phyloP scores from a whole-genome alignment of 2,329 filamentous ascomycete species.

The Cladosporium velox region DNA sequence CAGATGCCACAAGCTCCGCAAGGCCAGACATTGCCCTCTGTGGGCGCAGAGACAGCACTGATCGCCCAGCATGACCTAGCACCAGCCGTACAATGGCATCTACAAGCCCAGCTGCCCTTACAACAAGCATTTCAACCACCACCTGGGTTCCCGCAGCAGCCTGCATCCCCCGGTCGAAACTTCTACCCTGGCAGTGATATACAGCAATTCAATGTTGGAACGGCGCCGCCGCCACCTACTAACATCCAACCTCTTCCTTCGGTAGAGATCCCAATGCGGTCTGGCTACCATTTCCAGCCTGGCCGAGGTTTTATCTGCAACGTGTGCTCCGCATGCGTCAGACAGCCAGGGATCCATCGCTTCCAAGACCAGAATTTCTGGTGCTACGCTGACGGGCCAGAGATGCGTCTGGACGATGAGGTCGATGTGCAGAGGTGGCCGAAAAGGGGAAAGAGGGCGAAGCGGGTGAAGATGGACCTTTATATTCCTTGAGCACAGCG shows the following conservation, averaged over 20 bases:
- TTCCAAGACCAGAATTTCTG: background rate
- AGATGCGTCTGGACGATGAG: background rate
- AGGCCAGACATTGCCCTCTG: background rate
- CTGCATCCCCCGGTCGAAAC: background rate
- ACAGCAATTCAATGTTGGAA: background rate
- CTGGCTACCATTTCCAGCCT: constrained; percentile 10
- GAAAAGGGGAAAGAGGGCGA: constrained; percentile 28
- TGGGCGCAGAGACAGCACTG: background rate
- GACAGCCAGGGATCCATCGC: constrained; percentile 7
- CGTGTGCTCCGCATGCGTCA: background rate
- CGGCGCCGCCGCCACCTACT: background rate
- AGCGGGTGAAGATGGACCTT: constrained; percentile 36
- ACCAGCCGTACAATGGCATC: background rate
- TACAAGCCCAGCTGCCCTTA: background rate
- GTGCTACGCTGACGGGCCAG: constrained; percentile 11
- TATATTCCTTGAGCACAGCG: background rate
- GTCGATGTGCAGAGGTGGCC: background rate
- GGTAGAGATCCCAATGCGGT: background rate
- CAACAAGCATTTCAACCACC: constrained; percentile 14
- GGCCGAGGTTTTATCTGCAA: constrained; percentile 13
- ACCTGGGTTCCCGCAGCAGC: constrained; percentile 10
- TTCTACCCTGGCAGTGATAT: background rate
- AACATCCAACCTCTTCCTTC: background rate
- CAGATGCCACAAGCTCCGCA: background rate
- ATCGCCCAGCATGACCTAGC: background rate